Evolutionary conservation across 2,329 filamentous ascomycete genomes (phyloP), one percentile per base, ranked within the genome.

Genomic region (Monosporascus sp.): DNA sequence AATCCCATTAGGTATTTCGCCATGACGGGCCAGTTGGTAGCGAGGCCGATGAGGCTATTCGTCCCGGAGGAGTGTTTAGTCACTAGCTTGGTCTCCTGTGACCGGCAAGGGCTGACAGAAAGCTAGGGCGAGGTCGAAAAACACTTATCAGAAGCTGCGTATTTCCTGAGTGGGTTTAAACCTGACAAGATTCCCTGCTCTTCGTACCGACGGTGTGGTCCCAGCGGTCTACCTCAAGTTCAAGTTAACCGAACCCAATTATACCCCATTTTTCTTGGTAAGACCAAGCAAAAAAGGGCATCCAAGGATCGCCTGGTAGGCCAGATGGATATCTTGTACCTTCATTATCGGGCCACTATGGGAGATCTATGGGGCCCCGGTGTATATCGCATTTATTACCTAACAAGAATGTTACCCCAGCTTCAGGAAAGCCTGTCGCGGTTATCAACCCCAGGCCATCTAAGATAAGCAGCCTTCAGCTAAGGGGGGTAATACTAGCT

Each of bases 361-460:
- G 38, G 38, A 44, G 16, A 20, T 52, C 31, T 40, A 48, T 53
- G 51, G 55, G 55, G 53, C 51, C 55, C 53, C 53, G 46, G 54
- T 50, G 45, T 54, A 50, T 56, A 45, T 31, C 40, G 46, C 38
- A n/a, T 19, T 9, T 26, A 46, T 46, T 46, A 46, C 43, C 43
- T 46, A 46, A 46, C 43, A n/a, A 46, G 22, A 46, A 46, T 27
- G 22, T 46, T 46, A 46, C 43, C 43, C 43, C 43, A 46, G 43
- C 43, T 31, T 46, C 24, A 31, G 43, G 43, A n/a, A 24, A 8
- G 14, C 16, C 3, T 26, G 17, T 17, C 40, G 19, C 40, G 19
- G 40, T 43, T 19, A 5, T 20, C 19, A 14, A 7, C 19, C 41
- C 41, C 24, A 5, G 40, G 40, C 19, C 40, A 11, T 11, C 9